Conservation (phyloP, 2,329 filamentous ascomycete species). For the Fusarium avenaceum region DNA sequence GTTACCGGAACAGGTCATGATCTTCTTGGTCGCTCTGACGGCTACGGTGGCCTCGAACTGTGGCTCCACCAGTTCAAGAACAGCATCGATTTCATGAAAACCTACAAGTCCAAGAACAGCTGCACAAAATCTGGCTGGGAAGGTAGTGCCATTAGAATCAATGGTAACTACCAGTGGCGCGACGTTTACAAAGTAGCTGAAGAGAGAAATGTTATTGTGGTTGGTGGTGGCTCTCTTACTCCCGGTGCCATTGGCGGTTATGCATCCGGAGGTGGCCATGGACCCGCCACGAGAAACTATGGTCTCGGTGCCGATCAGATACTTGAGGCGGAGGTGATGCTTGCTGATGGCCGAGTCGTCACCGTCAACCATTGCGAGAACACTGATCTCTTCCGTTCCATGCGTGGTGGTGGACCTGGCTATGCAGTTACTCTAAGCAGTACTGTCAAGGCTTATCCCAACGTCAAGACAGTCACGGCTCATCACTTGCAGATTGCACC, state of each 20-base stretch:
- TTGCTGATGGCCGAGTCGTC: slow-evolving; percentile 18
- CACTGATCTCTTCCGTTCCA: slow-evolving; percentile 28
- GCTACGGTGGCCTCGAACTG: slow-evolving; percentile 29
- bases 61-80: slow-evolving; percentile 39
- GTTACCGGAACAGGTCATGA: slow-evolving; percentile 35
- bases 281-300: slow-evolving; percentile 36
- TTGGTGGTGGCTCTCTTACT: slow-evolving; percentile 32
- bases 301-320: slow-evolving; percentile 35
- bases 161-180: slow-evolving; percentile 35
- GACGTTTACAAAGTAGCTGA: slow-evolving; percentile 35
- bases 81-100: slow-evolving; percentile 12
- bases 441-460: slow-evolving; percentile 33
- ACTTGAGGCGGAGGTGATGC: slow-evolving; percentile 33
- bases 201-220: slow-evolving; percentile 29
- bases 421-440: slow-evolving; percentile 32
- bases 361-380: slow-evolving; percentile 34
- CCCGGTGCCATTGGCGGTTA: slow-evolving; percentile 36
- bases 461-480: slow-evolving; percentile 19
- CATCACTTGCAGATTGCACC: slow-evolving; percentile 25
- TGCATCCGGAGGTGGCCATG: slow-evolving; percentile 35
- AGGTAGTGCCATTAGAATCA: slow-evolving; percentile 24
- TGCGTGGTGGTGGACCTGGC: slow-evolving; percentile 33
- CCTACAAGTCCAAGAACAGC: not conserved
- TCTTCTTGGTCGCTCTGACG: slow-evolving; percentile 32
- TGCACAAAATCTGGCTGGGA: slow-evolving; percentile 24